Base-by-base conservation (phyloP, 176 grass and related monocot genomes). In the Tillandsia leiboldiana region DNA sequence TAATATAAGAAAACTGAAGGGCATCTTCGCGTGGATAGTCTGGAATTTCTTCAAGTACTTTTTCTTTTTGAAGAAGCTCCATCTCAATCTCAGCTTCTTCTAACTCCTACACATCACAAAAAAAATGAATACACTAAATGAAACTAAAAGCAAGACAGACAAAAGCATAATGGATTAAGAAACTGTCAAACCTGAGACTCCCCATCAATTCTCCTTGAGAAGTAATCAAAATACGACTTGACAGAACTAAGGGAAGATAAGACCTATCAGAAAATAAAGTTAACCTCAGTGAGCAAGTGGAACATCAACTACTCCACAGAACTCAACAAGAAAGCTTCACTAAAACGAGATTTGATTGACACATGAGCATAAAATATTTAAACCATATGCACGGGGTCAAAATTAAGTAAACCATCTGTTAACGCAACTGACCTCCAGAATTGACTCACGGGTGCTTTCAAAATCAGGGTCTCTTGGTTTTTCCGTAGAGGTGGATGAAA, bases 71-170 rank as follows among this genome's bases (percentile, higher is more conserved):
- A 80, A 92, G 63, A 84, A 96, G 56, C 70, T 96, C 92, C 81
- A 96, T 69, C 81, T 96, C 92, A 76, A 96, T 83, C 76, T 96
- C 86, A 73, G 88, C 86, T 89, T 96, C 92, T 84, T 96, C 92
- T 68, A 92, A 78, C 75, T 96, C 92, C 92, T 96, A 83, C 29
- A 71, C 48, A 80, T 86, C 71, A 73, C 71, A 51, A 26, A 47
- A 53, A 12, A 47, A 53, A 79, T 17, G 51, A 50, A 24, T 67
- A 71, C 42, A 56, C 72, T 64, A 56, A 76, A 10, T 18, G 56
- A 61, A 18, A 33, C 48, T 29, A 74, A 81, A 75, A 57, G 66
- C 24, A 54, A 42, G 7, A 9, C 63, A 71, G 78, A 77, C 9
- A 74, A 80, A 74, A 54, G 70, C 22, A 49, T 23, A 13, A 13